These are phyloP conservation scores for Mediolabrus comicus DNA, from an alignment of 108 stramenopile genomes.

Conservation along the genomic window DNA sequence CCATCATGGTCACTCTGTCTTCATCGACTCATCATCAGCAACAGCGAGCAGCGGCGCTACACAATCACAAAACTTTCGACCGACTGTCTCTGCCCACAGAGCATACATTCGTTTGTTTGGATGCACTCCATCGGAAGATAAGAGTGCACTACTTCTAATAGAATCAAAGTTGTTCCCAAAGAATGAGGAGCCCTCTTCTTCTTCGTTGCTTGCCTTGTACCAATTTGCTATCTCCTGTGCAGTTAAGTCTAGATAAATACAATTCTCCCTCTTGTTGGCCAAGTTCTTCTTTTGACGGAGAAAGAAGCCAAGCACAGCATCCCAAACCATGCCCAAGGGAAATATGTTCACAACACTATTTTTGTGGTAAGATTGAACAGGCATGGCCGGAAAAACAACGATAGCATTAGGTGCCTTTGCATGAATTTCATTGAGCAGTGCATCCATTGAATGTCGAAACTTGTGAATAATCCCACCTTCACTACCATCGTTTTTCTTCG, in stretches of 20 bases:
- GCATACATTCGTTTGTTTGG: slow-evolving; percentile 63
- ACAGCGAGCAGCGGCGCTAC: background rate
- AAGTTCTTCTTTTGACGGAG: slow-evolving; percentile 64
- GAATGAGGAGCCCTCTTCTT: slow-evolving; percentile 18
- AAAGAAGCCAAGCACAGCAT: slow-evolving; percentile 62
- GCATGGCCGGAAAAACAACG: slow-evolving; percentile 60
- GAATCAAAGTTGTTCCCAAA: background rate
- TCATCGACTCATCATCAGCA: too few species aligned
- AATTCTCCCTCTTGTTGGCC: slow-evolving; percentile 30
- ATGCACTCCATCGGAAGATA: slow-evolving; percentile 67
- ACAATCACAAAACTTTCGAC: slow-evolving; percentile 18
- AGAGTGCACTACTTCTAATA: slow-evolving; percentile 8
- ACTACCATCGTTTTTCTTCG: background rate
- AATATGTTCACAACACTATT: slow-evolving; percentile 67
- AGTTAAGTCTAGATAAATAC: slow-evolving; percentile 51
- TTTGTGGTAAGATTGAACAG: slow-evolving; percentile 60
- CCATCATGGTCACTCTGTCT: too few species aligned
- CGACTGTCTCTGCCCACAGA: slow-evolving; percentile 49
- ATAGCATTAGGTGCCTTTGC: slow-evolving; percentile 41
- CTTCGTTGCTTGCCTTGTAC: slow-evolving; percentile 36
- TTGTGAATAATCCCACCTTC: slow-evolving; percentile 4
- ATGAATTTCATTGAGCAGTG: slow-evolving; percentile 48
- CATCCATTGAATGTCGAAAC: slow-evolving; percentile 49
- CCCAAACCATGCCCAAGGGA: slow-evolving; percentile 59
- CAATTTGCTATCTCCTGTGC: slow-evolving; percentile 50